Evolutionary conservation across 2,329 filamentous ascomycete genomes (phyloP), one percentile per base, ranked within the genome.

Genomic region (Aspergillus luchuensis): DNA sequence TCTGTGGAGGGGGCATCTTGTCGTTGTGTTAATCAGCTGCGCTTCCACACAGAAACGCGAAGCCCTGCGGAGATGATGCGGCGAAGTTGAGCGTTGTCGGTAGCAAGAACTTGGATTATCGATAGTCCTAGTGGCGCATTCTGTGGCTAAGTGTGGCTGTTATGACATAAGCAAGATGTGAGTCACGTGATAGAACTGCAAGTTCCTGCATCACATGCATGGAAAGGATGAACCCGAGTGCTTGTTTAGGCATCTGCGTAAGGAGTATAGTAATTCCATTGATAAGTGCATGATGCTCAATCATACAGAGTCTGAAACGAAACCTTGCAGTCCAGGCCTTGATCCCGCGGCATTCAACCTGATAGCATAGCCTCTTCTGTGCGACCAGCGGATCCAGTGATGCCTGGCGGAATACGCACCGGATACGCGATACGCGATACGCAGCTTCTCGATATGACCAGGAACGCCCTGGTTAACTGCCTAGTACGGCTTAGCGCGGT

Each of bases 1-100:
- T 97, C 77, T 97, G 92, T 11, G 92, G 90, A 59, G 91, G 90
- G 88, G 96, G 94, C 59, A 75, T 77, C 50, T 56, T 69, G 39
- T 39, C 5, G 21, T 1, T 7, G 8, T 10, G 23, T 11, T 15
- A 25, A 23, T 21, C n/a, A n/a, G 19, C n/a, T 30, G n/a, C 52
- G 10, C 45, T 23, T 38, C 11, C 21, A 39, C 38, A 19, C 28
- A 17, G 33, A 19, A 54, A 50, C 33, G 47, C 19, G 30, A 33
- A 52, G 48, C 48, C 45, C 56, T 33, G 48, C 51, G 39, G 23
- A 54, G 53, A 47, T 33, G 52, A 38, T 41, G 56, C 30, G 52
- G 47, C 52, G 52, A 15, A 47, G 17, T 38, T 19, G 41, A 39
- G 17, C 48, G 43, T 45, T 45, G 39, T 30, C 21, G 25, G 41